A percentile compares a stretch with the other conserved stretches of the same genome.
Conservation (phyloP, 2,329 filamentous ascomycete species). For the Diaporthe sp. region DNA sequence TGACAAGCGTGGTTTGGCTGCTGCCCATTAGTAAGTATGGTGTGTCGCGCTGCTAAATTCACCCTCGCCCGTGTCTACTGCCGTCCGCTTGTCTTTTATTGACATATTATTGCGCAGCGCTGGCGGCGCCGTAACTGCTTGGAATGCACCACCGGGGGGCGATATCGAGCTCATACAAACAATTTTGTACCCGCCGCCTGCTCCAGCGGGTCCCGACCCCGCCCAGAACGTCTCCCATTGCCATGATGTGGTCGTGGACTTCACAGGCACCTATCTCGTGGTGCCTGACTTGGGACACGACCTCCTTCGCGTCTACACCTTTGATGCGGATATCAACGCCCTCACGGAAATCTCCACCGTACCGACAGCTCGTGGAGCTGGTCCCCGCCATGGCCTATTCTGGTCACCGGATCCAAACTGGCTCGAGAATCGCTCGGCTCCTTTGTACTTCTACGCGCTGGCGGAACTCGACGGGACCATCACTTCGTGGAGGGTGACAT, state of each 20-base stretch:
- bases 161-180: constrained; percentile 6
- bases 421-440: neutral
- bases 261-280: neutral
- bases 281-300: neutral
- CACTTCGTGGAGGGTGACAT: constrained; percentile 6
- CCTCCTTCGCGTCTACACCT: neutral
- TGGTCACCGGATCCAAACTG: constrained; percentile 3
- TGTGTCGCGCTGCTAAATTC: neutral
- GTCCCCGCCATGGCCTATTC: neutral
- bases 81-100: neutral
- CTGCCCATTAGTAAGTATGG: neutral
- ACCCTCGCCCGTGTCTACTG: neutral
- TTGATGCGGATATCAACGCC: neutral
- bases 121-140: neutral
- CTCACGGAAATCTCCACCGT: constrained; percentile 4
- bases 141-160: neutral
- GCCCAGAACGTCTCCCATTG: constrained; percentile 3
- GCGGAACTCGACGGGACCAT: neutral
- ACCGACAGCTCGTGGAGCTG: constrained; percentile 10
- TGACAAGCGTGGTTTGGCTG: constrained; percentile 2
- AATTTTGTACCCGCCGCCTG: neutral
- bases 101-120: neutral
- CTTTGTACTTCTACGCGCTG: neutral
- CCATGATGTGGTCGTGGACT: constrained; percentile 4
- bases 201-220: neutral